Evolutionary conservation across 179 eudicot species (phyloP).

Genomic region (Beta lomatogona): DNA sequence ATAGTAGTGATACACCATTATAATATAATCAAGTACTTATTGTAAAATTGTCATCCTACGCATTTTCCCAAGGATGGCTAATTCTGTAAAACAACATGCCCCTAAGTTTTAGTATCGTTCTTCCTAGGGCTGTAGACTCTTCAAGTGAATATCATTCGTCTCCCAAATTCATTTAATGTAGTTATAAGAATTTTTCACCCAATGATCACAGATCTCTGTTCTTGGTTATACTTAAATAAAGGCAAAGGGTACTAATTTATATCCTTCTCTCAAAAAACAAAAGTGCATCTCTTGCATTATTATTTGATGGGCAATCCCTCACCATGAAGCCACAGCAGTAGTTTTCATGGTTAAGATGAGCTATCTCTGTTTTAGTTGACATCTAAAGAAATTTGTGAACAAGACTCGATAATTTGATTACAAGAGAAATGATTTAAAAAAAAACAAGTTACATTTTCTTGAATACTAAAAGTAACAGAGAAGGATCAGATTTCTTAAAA

Average conservation of each 20-base stretch:
- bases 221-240: not conserved
- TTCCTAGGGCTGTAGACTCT: constrained; percentile 18
- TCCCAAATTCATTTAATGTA: constrained; percentile 15
- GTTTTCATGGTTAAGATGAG: too few species aligned
- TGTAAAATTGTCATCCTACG: constrained; percentile 13
- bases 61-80: constrained; percentile 5
- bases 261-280: too few species aligned
- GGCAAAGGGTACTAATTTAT: not conserved
- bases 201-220: not conserved
- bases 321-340: too few species aligned
- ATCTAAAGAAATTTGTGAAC: too few species aligned
- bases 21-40: not conserved
- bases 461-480: too few species aligned
- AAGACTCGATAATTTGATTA: too few species aligned
- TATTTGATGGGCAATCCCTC: too few species aligned
- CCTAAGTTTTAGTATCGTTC: not conserved
- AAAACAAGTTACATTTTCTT: too few species aligned
- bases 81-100: constrained; percentile 19
- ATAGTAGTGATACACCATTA: not conserved
- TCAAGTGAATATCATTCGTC: constrained; percentile 9
- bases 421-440: too few species aligned
- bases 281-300: too few species aligned
- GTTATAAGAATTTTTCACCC: constrained; percentile 15
- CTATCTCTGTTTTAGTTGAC: too few species aligned
- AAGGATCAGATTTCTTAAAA: too few species aligned